Percentiles rank a stretch among this genome's conserved stretches.
These are phyloP conservation scores for Apiosordaria backusii DNA, from an alignment of 495 filamentous ascomycete genomes.

Conservation along the genomic window DNA sequence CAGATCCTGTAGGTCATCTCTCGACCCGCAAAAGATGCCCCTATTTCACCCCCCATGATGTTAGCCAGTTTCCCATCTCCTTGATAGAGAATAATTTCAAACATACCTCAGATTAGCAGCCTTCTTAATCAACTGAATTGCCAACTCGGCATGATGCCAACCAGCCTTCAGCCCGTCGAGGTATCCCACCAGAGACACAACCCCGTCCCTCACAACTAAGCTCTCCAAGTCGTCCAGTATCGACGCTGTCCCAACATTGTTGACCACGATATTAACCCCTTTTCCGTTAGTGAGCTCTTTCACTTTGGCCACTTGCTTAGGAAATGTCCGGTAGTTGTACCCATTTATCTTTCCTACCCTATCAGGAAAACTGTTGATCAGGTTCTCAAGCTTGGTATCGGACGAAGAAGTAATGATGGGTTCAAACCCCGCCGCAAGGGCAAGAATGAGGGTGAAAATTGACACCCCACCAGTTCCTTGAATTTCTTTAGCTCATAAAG, in stretches of 20 bases:
- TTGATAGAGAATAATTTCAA: not conserved
- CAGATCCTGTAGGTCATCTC: slow-evolving; percentile 37
- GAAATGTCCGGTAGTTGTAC: not conserved
- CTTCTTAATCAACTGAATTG: not conserved
- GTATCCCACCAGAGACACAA: not conserved
- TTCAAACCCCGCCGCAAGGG: not conserved
- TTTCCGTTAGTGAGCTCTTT: not conserved
- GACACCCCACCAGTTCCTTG: not conserved
- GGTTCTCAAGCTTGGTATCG: not conserved
- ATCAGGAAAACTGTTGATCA: too few relatives aligned
- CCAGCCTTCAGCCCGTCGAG: not conserved
- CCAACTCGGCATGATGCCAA: not conserved
- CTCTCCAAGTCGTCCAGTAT: not conserved
- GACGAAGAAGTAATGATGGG: not conserved
- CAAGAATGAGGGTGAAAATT: not conserved
- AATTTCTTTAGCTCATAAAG: too few relatives aligned
- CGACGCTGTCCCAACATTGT: not conserved
- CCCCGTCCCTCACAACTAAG: not conserved
- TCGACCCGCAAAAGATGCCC: slow-evolving; percentile 36
- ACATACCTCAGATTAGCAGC: not conserved
- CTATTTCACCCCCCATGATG: too few relatives aligned
- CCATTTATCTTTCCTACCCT: not conserved
- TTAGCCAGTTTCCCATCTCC: not conserved
- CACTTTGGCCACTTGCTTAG: not conserved
- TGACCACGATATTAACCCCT: not conserved